A percentile compares a stretch with the other conserved stretches of the same genome.
These are phyloP conservation scores for Dacryopinax primogenitus DNA, from an alignment of 768 basidiomycete genomes.

Conservation along the genomic window DNA sequence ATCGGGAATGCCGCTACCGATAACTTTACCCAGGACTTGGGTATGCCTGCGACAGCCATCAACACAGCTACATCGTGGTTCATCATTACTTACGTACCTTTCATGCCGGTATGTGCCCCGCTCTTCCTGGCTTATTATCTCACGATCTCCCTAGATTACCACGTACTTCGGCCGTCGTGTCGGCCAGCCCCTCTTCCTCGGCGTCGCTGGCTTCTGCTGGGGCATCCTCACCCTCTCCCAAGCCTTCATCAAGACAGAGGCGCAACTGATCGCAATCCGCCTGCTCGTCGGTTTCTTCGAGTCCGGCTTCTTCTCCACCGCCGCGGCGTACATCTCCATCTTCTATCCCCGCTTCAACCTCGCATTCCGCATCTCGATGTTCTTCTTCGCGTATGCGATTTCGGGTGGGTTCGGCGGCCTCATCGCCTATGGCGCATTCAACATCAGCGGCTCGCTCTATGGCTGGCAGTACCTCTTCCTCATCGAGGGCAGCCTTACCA, in stretches of 20 bases:
- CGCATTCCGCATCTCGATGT: neutral
- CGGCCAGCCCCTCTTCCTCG: neutral
- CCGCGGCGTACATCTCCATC: neutral
- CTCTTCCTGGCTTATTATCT: neutral
- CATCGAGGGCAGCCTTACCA: neutral
- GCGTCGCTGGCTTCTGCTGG: neutral
- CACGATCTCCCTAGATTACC: neutral
- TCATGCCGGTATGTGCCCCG: neutral
- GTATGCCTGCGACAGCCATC: conserved; percentile 15
- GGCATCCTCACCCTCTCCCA: neutral
- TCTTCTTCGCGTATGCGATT: neutral
- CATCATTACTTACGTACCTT: conserved; percentile 13
- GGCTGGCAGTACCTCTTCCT: neutral
- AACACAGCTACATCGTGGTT: conserved; percentile 14
- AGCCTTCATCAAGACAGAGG: neutral
- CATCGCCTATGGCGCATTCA: neutral
- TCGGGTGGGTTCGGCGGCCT: neutral
- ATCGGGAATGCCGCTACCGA: conserved; percentile 16
- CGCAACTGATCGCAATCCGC: neutral
- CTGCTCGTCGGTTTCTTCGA: neutral
- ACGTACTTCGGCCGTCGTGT: neutral
- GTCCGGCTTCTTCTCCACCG: neutral
- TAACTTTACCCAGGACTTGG: conserved; percentile 13
- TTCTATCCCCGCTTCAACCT: neutral
- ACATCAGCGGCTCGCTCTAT: neutral